Percentiles rank a stretch among this genome's conserved stretches.
Conservation (phyloP, 768 basidiomycete genomes). For the Strobilomyces echinocephalus region DNA sequence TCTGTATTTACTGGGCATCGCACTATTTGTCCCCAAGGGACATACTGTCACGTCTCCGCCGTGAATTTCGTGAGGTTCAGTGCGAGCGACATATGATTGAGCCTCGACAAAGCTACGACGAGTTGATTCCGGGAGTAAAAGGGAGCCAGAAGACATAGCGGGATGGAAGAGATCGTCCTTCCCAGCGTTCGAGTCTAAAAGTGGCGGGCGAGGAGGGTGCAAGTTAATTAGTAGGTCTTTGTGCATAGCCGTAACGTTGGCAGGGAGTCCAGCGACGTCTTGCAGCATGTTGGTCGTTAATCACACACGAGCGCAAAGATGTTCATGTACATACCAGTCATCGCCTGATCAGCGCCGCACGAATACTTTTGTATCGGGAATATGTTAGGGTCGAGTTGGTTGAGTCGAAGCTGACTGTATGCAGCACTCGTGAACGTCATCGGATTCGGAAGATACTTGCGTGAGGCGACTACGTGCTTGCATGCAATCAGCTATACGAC, state of each 20-base stretch:
- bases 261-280: conserved; percentile 43
- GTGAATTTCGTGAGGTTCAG: conserved; percentile 12
- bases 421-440: conserved; percentile 73
- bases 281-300: conserved; percentile 11
- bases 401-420: conserved; percentile 66
- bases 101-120: conserved; percentile 39
- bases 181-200: conserved; percentile 25
- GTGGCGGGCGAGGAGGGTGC: conserved; percentile 45
- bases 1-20: conserved; percentile 78
- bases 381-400: conserved; percentile 63
- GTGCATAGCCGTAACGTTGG: conserved; percentile 39
- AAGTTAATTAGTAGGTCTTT: conserved; percentile 40
- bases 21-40: conserved; percentile 86
- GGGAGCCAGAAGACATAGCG: conserved; percentile 11
- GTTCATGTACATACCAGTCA: conserved; percentile 30
- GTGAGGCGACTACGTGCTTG: conserved; percentile 75
- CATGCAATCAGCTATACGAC: not conserved
- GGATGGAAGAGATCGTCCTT: conserved; percentile 31
- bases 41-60: conserved; percentile 68
- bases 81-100: conserved; percentile 7
- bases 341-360: conserved; percentile 35
- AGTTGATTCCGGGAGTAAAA: conserved; percentile 28
- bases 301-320: not conserved
- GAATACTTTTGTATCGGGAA: conserved; percentile 66
- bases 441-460: conserved; percentile 54